These are phyloP conservation scores for Xylariaceae sp. DNA, from an alignment of 2,329 filamentous ascomycete genomes.

Conservation along the genomic window DNA sequence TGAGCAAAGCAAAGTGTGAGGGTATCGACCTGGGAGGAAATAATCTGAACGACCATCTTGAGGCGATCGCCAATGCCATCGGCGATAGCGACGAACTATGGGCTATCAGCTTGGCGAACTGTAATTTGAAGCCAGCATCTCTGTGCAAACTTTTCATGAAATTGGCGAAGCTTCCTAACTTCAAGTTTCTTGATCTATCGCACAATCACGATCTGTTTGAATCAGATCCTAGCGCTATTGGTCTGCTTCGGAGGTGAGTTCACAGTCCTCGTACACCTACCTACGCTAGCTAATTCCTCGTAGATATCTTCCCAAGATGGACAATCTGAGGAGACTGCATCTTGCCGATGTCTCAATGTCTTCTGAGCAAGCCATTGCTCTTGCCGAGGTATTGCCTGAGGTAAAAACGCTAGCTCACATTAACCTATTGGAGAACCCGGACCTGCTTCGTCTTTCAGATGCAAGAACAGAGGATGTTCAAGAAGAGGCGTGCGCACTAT, in stretches of 20 bases:
- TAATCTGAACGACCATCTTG: slow-evolving; percentile 56
- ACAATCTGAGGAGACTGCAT: slow-evolving; percentile 76
- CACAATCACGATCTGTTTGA: slow-evolving; percentile 82
- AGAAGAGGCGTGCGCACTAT: slow-evolving; percentile 91
- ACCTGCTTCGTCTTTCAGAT: slow-evolving; percentile 65
- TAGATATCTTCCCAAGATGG: slow-evolving; percentile 74
- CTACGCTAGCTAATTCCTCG: slow-evolving; percentile 21
- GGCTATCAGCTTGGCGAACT: slow-evolving; percentile 82
- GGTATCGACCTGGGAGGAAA: slow-evolving; percentile 89
- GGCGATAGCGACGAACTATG: slow-evolving; percentile 58
- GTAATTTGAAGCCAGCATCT: slow-evolving; percentile 69
- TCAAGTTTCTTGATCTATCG: slow-evolving; percentile 88
- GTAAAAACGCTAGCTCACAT: slow-evolving; percentile 77
- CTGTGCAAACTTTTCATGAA: slow-evolving; percentile 73
- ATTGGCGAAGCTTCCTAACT: slow-evolving; percentile 63
- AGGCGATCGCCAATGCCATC: slow-evolving; percentile 48
- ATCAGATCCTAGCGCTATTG: slow-evolving; percentile 66
- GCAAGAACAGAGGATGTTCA: slow-evolving; percentile 75
- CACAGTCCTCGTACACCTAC: not conserved
- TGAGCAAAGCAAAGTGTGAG: slow-evolving; percentile 74
- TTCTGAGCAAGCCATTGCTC: slow-evolving; percentile 81
- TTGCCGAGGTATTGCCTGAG: slow-evolving; percentile 88
- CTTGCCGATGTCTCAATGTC: slow-evolving; percentile 79
- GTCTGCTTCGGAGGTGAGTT: slow-evolving; percentile 66
- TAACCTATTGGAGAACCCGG: slow-evolving; percentile 77